Conservation (phyloP, 371 early-diverging fungal genomes). For the Mucor piriformis region DNA sequence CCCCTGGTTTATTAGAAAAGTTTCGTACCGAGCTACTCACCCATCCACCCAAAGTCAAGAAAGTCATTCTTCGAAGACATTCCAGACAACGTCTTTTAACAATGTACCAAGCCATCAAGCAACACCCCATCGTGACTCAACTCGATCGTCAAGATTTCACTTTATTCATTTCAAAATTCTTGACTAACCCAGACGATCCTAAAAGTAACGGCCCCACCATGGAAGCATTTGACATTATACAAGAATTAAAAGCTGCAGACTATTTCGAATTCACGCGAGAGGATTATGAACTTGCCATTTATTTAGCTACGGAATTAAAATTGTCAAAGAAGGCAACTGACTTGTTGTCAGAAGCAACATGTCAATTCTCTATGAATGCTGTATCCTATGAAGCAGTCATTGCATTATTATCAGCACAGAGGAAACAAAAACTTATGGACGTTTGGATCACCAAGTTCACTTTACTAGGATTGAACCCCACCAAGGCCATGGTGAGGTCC, state of each 20-base stretch:
- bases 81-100: slow-evolving; percentile 14
- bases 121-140: slow-evolving; percentile 1
- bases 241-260: slow-evolving; percentile 15
- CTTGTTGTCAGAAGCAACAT: slow-evolving; percentile 11
- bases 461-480: background rate
- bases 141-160: slow-evolving; percentile 19
- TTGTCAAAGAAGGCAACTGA: slow-evolving; percentile 13
- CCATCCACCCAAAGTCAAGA: slow-evolving; percentile 3
- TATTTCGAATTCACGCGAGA: slow-evolving; percentile 17
- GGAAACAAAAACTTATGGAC: slow-evolving; percentile 14
- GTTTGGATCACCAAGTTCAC: slow-evolving; percentile 29
- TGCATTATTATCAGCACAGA: slow-evolving; percentile 18
- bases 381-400: slow-evolving; percentile 34
- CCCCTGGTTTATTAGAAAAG: slow-evolving; percentile 7
- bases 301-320: slow-evolving; percentile 15
- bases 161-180: slow-evolving; percentile 4
- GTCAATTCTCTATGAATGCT: slow-evolving; percentile 7
- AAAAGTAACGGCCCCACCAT: background rate
- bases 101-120: slow-evolving; percentile 10
- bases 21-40: background rate
- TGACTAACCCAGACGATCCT: slow-evolving; percentile 13
- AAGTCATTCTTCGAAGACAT: slow-evolving; percentile 11
- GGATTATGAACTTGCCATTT: slow-evolving; percentile 23
- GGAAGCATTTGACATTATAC: slow-evolving; percentile 15
- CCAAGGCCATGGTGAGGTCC: slow-evolving; percentile 10